These are phyloP conservation scores for Ambrosia trifida DNA, from an alignment of 129 eudicot species.

Conservation along the genomic window DNA sequence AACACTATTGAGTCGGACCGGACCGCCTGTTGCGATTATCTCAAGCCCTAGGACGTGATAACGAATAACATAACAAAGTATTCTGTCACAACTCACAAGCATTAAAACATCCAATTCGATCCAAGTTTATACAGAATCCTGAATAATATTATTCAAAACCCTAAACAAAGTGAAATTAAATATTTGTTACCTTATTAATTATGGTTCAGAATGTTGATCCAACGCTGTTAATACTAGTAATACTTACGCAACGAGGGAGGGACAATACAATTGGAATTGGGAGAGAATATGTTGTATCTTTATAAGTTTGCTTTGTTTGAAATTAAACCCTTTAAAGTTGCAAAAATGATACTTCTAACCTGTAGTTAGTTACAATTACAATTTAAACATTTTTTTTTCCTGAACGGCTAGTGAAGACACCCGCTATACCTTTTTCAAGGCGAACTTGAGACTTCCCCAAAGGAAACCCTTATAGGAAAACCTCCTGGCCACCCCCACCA, in stretches of 20 bases:
- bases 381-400: too few relatives aligned
- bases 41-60: background rate
- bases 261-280: background rate
- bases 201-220: slow-evolving; percentile 4
- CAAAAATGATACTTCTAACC: background rate
- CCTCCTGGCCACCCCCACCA: too few relatives aligned
- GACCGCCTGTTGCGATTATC: too few relatives aligned
- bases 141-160: background rate
- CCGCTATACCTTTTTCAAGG: too few relatives aligned
- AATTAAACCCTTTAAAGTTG: background rate
- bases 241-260: background rate
- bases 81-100: background rate
- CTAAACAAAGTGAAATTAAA: background rate
- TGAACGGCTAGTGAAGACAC: too few relatives aligned
- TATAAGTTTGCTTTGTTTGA: background rate
- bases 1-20: too few relatives aligned
- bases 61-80: background rate
- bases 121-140: background rate
- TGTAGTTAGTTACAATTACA: too few relatives aligned
- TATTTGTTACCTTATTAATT: background rate
- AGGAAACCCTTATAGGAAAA: too few relatives aligned
- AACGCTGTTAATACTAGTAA: background rate
- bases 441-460: too few relatives aligned
- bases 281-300: slow-evolving; percentile 1
- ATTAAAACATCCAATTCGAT: slow-evolving; percentile 7